Base-by-base conservation (phyloP, 1,139 yeast species). In the Debaryomyces psychrophilus region DNA sequence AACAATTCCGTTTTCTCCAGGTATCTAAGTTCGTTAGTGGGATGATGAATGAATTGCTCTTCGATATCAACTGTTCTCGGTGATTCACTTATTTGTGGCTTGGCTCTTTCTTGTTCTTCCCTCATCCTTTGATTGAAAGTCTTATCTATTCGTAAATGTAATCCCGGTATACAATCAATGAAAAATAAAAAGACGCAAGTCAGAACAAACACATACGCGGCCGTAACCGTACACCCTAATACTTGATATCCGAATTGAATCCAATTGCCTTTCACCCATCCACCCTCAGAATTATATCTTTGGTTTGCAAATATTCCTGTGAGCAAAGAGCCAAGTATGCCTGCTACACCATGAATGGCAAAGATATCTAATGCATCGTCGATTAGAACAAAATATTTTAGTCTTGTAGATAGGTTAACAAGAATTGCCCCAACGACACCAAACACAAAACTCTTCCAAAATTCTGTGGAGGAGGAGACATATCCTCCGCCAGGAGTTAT, bases 261-360 rank as follows among this genome's bases (percentile, higher is more conserved):
- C 69, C 79, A 76, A 53, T 76, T 65, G 11, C 76, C 74, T n/a
- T 60, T 59, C 0, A 77, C 66, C 77, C 81, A 75, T 2, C 83
- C 84, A 2, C 82, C 81, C 12, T 60, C 29, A 0, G 77, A 59
- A 1, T 55, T 65, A 50, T 68, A 71, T 12, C 54, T 52, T 5
- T 55, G 44, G 40, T 68, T 68, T 9, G 77, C 76, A 54, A 75
- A 72, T 4, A 75, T 65, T 1, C 79, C 79, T 1, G 77, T 73
- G 26, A 75, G 55, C 15, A 75, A 36, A 1, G 77, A 71, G 0
- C 80, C 79, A 2, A 66, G 65, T 33, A 72, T 67, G 1, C 80
- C 80, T 5, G 75, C 71, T 2, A 73, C 59, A 1, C 79, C 79
- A 56, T 75, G 80, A 33, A 73, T 65, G 4, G 80, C 79, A 57